phyloP scores from a whole-genome alignment of 495 filamentous ascomycete genomes.

The Penicillium simplicissimum region DNA sequence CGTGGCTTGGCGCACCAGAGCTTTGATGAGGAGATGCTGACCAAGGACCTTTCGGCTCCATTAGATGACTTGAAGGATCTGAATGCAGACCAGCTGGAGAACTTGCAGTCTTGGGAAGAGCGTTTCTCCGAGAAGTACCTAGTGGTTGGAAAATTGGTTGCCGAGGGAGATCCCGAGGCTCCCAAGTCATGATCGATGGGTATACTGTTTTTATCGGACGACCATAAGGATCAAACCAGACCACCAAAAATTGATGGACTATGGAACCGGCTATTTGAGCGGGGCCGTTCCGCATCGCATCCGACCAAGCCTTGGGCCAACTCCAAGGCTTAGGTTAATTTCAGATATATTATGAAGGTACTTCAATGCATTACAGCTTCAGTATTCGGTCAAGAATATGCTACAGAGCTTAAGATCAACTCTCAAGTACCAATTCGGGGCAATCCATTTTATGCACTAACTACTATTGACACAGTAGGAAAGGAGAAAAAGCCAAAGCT shows the following conservation, averaged over 20 bases:
- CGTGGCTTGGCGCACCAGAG: constrained; percentile 87
- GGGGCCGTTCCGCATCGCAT: not conserved
- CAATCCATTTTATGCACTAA: constrained; percentile 6
- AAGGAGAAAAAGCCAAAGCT: constrained; percentile 3
- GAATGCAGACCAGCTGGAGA: constrained; percentile 74
- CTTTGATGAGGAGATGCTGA: constrained; percentile 96
- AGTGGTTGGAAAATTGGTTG: constrained; percentile 86
- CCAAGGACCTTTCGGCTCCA: constrained; percentile 83
- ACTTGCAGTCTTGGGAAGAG: constrained; percentile 87
- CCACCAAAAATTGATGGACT: not conserved
- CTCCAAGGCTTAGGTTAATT: not conserved
- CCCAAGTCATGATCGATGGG: constrained; percentile 29
- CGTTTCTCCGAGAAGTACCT: constrained; percentile 92
- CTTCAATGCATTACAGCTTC: not conserved
- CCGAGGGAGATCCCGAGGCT: constrained; percentile 62
- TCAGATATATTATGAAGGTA: not conserved
- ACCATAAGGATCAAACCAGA: not conserved
- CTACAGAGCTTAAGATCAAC: not conserved
- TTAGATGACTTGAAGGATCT: constrained; percentile 80
- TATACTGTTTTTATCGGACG: not conserved
- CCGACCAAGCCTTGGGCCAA: not conserved
- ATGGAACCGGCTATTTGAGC: not conserved
- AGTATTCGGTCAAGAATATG: not conserved
- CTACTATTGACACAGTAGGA: constrained; percentile 11
- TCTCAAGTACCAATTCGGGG: not conserved